phyloP scores from a whole-genome alignment of 305 asterid species.

The Fraxinus albicans region DNA sequence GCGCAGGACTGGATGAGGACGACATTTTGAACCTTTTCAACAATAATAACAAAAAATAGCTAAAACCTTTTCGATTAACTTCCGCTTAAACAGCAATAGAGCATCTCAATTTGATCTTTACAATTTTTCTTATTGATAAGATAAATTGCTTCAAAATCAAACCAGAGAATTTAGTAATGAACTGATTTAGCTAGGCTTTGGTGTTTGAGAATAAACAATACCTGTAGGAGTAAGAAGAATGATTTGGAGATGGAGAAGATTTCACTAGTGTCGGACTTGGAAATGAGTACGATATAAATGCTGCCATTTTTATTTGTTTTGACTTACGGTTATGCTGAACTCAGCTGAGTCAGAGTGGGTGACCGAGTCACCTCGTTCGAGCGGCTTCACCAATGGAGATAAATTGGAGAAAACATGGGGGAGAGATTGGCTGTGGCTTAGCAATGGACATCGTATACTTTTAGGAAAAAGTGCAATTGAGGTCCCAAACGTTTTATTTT shows the following conservation, averaged over 20 bases:
- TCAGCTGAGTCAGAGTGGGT: not conserved
- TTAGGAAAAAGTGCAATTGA: not conserved
- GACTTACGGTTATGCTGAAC: not conserved
- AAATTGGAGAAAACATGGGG: not conserved
- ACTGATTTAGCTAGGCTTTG: not conserved
- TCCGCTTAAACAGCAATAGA: not conserved
- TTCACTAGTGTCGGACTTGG: constrained; percentile 15
- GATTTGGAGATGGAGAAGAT: constrained; percentile 18
- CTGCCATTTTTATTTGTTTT: constrained; percentile 24
- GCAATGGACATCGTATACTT: not conserved
- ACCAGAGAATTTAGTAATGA: not conserved
- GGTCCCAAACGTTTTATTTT: not conserved
- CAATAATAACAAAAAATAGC: not conserved
- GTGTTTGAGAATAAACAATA: constrained; percentile 13
- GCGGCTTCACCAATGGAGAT: not conserved
- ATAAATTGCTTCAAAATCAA: not conserved
- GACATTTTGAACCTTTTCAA: constrained; percentile 48
- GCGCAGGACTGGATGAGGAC: constrained; percentile 25
- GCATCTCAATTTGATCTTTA: not conserved
- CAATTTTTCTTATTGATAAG: not conserved
- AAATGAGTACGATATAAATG: constrained; percentile 23
- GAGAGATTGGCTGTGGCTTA: not conserved
- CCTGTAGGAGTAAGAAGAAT: constrained; percentile 30
- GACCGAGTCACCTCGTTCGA: not conserved
- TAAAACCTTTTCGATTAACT: not conserved